Base-by-base conservation (phyloP, 495 filamentous ascomycete genomes). In the Amphirosellinia nigrospora region DNA sequence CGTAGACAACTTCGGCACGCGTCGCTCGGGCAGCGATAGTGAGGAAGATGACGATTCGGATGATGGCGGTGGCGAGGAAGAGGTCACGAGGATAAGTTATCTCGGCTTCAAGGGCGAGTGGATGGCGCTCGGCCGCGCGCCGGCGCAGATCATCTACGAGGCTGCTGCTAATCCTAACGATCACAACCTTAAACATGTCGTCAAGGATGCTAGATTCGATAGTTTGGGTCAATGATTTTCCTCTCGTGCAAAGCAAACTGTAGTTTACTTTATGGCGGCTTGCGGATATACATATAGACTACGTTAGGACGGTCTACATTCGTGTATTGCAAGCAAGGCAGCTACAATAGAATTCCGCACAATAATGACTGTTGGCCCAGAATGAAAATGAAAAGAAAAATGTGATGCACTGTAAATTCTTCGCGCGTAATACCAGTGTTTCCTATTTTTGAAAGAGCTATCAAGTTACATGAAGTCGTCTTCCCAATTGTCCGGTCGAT, bases 71-170 rank as follows among this genome's bases (percentile, higher is more conserved):
- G 66, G 91, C 19, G 52, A 92, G 21, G 92, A 93, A 67, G 92
- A 96, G 66, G 87, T 91, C 63, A 95, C 93, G 26, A 85, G 89
- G 43, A 79, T 98, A 2, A 89, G 84, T 55, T 99, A 97, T 79
- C 70, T 99, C 65, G 96, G 93, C 0, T 97, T 99, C 83, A 94
- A 92, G 79, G 96, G 96, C 38, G 92, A 97, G 75, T 97, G 93
- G 82, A 93, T 94, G 88, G 88, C 89, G 74, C 78, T 97, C 74
- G 94, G 90, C 23, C 86, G 91, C 53, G 94, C 96, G 76, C 93
- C 96, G 16, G 82, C 91, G 5, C 92, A 91, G 69, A 92, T 97
- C 71, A 72, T 97, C 58, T 99, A 98, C 79, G 96, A 99, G 86
- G 92, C 93, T 23, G 94, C 96, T 19, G 90, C 96, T 38, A 97